phyloP scores from a whole-genome alignment of 2,329 filamentous ascomycete species.

The Aspergillus alliaceus region DNA sequence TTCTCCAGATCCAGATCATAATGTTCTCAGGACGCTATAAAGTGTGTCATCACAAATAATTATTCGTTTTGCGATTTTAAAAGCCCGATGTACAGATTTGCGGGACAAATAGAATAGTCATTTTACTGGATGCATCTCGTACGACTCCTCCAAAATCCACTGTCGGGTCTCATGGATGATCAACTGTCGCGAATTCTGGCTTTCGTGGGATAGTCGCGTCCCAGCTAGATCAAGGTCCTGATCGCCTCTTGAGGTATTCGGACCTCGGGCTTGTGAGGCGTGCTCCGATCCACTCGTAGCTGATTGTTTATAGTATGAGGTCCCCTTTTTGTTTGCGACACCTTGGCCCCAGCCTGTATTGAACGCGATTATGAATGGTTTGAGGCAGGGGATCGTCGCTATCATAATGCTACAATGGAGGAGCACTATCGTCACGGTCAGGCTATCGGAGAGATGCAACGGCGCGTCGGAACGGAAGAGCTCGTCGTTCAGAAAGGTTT shows the following conservation, averaged over 20 bases:
- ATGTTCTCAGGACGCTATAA: no score
- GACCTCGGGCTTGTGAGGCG: background rate
- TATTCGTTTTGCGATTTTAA: no score
- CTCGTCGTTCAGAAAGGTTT: slow-evolving; percentile 30
- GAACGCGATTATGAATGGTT: slow-evolving; percentile 43
- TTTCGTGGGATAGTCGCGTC: slow-evolving; percentile 8
- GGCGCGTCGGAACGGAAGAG: slow-evolving; percentile 26
- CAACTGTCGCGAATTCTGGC: slow-evolving; percentile 16
- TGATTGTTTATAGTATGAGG: background rate
- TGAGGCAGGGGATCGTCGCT: slow-evolving; percentile 43
- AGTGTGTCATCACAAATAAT: no score
- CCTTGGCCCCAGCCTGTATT: slow-evolving; percentile 38
- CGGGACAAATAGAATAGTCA: no score
- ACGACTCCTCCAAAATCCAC: slow-evolving; percentile 11
- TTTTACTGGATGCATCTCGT: background rate
- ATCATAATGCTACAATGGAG: slow-evolving; percentile 44
- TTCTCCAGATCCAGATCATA: no score
- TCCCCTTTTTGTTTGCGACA: background rate
- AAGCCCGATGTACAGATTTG: no score
- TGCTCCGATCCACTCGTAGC: background rate
- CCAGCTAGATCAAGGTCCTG: background rate
- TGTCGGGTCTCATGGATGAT: slow-evolving; percentile 20
- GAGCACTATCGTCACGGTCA: slow-evolving; percentile 39
- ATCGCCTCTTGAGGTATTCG: background rate
- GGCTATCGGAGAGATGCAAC: slow-evolving; percentile 30